Evolutionary conservation across 768 basidiomycete species (phyloP).

Genomic region (Tephrocybe sp.): DNA sequence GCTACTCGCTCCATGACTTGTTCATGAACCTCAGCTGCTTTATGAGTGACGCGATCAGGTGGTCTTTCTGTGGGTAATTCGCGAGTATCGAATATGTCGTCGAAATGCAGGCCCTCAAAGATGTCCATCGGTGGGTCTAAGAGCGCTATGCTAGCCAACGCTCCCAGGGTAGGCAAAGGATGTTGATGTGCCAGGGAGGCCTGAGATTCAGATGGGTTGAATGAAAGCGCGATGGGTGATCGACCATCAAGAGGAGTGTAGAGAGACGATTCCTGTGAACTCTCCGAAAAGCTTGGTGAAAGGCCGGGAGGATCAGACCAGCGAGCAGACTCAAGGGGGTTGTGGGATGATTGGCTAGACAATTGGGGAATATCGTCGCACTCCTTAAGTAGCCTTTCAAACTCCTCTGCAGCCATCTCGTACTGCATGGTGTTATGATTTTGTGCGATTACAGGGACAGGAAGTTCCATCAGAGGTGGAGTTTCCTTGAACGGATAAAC

Average conservation of each 20-base stretch:
- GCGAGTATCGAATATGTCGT: background rate
- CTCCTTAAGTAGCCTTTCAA: background rate
- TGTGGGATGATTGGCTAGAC: background rate
- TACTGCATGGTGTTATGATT: background rate
- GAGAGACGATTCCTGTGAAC: slow-evolving; percentile 2
- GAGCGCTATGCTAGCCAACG: background rate
- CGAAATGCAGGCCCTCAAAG: background rate
- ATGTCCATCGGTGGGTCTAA: background rate
- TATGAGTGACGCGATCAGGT: too few relatives aligned
- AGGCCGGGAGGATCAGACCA: background rate
- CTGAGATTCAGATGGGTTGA: background rate
- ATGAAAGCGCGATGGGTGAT: background rate
- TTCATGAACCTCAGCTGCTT: background rate
- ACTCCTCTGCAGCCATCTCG: background rate
- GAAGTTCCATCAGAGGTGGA: background rate
- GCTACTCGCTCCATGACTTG: background rate
- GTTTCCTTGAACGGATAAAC: background rate
- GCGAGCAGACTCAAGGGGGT: background rate
- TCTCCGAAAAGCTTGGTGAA: slow-evolving; percentile 8
- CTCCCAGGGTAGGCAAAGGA: background rate
- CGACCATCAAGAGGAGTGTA: background rate
- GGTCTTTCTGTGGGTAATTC: too few relatives aligned
- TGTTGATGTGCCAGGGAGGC: background rate
- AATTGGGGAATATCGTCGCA: background rate
- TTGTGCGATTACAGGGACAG: background rate